phyloP scores from a whole-genome alignment of 2,329 filamentous ascomycete genomes.

The Blastomyces emzantsi region DNA sequence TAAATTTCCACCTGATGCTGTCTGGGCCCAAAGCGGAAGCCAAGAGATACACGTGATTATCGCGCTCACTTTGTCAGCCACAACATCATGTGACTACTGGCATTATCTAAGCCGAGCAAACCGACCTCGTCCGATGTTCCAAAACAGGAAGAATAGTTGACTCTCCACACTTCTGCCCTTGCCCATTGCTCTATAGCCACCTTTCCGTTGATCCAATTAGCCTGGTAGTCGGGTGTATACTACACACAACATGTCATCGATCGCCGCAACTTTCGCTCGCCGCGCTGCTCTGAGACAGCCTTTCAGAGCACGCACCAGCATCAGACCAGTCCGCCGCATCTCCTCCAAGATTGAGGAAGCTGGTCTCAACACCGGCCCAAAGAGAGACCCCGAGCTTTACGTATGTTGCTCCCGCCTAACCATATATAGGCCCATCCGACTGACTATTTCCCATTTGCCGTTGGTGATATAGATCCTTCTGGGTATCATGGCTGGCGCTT shows the following conservation, averaged over 20 bases:
- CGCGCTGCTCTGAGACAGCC: constrained; percentile 35
- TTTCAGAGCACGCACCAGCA: constrained; percentile 30
- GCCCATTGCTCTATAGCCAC: neutral
- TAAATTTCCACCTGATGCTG: neutral
- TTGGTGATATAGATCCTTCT: constrained; percentile 63
- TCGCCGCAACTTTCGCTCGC: constrained; percentile 34
- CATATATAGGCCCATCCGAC: neutral
- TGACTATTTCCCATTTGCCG: neutral
- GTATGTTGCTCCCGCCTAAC: constrained; percentile 38
- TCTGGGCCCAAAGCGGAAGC: neutral
- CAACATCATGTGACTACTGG: constrained; percentile 7
- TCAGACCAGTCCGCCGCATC: constrained; percentile 29
- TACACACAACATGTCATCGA: constrained; percentile 33
- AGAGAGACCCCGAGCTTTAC: constrained; percentile 65
- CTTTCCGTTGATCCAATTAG: neutral
- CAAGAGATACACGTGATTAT: neutral
- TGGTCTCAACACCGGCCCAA: constrained; percentile 53
- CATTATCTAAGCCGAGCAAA: constrained; percentile 13
- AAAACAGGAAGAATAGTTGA: neutral
- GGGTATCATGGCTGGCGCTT: constrained; percentile 80
- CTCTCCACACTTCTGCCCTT: neutral
- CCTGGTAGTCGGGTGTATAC: constrained; percentile 6
- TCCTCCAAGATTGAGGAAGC: constrained; percentile 40
- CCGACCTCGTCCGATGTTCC: constrained; percentile 10
- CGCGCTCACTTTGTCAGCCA: neutral